A percentile compares a stretch with the other conserved stretches of the same genome.
Evolutionary conservation across 2,329 filamentous ascomycete genomes (phyloP).

Genomic region (Phyllosticta paracitricarpa): DNA sequence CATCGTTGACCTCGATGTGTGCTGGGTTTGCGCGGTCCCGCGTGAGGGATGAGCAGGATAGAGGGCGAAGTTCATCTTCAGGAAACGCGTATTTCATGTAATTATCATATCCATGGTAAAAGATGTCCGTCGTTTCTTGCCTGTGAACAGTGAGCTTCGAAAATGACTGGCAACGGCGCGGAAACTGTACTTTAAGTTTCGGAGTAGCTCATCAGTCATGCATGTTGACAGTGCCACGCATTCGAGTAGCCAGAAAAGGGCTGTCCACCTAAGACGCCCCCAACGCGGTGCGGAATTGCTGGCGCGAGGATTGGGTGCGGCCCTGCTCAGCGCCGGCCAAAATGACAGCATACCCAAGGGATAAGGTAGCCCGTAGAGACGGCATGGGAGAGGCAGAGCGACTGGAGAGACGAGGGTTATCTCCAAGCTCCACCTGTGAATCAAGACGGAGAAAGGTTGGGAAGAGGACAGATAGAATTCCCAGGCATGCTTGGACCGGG

Average conservation of each 20-base stretch:
- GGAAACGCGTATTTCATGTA: conserved; percentile 93
- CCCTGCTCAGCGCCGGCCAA: conserved; percentile 20
- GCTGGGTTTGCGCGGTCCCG: conserved; percentile 70
- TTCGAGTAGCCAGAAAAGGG: conserved; percentile 21
- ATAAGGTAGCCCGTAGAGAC: conserved; percentile 14
- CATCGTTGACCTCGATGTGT: conserved; percentile 85
- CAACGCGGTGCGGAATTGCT: conserved; percentile 13
- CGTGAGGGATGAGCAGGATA: conserved; percentile 74
- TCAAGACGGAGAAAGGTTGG: not conserved
- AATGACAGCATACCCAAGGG: conserved; percentile 28
- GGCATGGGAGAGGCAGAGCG: conserved; percentile 22
- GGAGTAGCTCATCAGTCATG: conserved; percentile 36
- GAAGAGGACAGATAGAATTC: conserved; percentile 6
- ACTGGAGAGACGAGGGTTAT: conserved; percentile 1
- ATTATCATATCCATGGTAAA: conserved; percentile 93
- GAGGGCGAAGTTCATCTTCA: conserved; percentile 84
- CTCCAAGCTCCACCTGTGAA: conserved; percentile 1
- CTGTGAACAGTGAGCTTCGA: conserved; percentile 16
- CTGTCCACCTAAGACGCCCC: conserved; percentile 20
- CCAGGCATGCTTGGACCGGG: not conserved
- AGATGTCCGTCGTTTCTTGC: conserved; percentile 56
- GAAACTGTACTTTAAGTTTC: conserved; percentile 25
- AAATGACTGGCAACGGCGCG: not conserved
- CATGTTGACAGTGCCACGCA: conserved; percentile 25
- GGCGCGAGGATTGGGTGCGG: conserved; percentile 13